Evolutionary conservation across 2,329 filamentous ascomycete species (phyloP).

Genomic region (Aspergillus ochraceoroseus): DNA sequence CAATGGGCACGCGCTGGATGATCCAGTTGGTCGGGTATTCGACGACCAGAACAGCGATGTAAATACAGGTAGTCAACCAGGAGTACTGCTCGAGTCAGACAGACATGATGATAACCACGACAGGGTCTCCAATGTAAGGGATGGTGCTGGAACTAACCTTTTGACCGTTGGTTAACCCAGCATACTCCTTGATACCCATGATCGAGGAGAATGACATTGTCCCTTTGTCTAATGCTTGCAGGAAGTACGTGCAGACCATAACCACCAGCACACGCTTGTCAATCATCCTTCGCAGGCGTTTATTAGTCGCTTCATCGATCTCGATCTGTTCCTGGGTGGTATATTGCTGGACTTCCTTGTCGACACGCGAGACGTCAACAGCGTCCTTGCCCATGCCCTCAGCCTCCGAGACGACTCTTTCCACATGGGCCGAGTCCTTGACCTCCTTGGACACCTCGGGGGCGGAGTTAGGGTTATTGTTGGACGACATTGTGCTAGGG

Average conservation of each 20-base stretch:
- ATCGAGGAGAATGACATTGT: slow-evolving; percentile 42
- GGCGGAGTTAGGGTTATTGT: slow-evolving; percentile 5
- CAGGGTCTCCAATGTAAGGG: too few species aligned
- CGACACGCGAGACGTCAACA: slow-evolving; percentile 57
- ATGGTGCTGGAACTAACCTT: slow-evolving; percentile 28
- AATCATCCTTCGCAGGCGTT: slow-evolving; percentile 59
- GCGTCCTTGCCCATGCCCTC: slow-evolving; percentile 49
- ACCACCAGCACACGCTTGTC: slow-evolving; percentile 63
- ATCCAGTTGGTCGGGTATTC: slow-evolving; percentile 68
- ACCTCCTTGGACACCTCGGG: not conserved
- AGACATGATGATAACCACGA: not conserved
- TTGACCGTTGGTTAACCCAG: slow-evolving; percentile 37
- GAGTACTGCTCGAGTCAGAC: slow-evolving; percentile 49
- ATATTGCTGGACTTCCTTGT: slow-evolving; percentile 68
- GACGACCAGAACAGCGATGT: slow-evolving; percentile 64
- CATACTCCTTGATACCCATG: slow-evolving; percentile 45
- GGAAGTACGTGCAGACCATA: slow-evolving; percentile 70
- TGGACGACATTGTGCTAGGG: slow-evolving; percentile 7
- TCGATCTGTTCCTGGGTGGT: slow-evolving; percentile 52
- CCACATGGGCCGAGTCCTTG: slow-evolving; percentile 44
- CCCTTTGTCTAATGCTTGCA: slow-evolving; percentile 51
- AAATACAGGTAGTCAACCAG: slow-evolving; percentile 71
- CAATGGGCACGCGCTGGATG: slow-evolving; percentile 60
- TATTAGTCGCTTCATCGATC: slow-evolving; percentile 57
- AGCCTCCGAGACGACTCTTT: slow-evolving; percentile 46